Base-by-base conservation (phyloP, 768 basidiomycete genomes). In the Podaxis sp. region DNA sequence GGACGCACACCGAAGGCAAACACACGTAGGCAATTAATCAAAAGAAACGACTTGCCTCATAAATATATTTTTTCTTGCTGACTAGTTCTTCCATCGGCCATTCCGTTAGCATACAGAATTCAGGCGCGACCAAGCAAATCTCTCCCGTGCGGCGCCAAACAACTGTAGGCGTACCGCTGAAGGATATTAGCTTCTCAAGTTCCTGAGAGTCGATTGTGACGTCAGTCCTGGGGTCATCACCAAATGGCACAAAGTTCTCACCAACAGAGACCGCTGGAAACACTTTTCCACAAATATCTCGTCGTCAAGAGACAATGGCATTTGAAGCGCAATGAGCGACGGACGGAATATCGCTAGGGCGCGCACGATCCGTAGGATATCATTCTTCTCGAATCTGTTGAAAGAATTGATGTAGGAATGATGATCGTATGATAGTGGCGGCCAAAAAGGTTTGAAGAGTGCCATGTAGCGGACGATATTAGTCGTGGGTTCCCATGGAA, bases 141-240 rank as follows among this genome's bases (percentile, higher is more conserved):
- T 99, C 97, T 68, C 97, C 97, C 19, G 97, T 99, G 55, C 97
- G 84, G 50, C 97, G 88, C 96, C 96, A 99, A 11, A 96, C 92
- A 46, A 96, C 94, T 1, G 96, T 98, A 2, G 96, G 96, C 29
- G 96, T 98, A 11, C 96, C 96, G 68, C 91, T 96, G 74, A 93
- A 97, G 56, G 94, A 94, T 63, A 98, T 97, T 64, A 98, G 83
- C 76, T 97, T 98, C 75, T 97, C 94, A 61, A 98, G 83, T 79
- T 98, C 96, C 94, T 96, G 66, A 11, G 55, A 15, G 59, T 55
- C 37, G 64, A 9, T 11, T 11, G 17, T 67, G 50, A 66, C 29
- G 55, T 66, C 47, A 67, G 65, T 38, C 19, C 24, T 11, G 5
- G 7, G 38, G 22, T 27, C 11, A 15, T 52, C 6, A 49, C 43